A percentile compares a stretch with the other conserved stretches of the same genome.
These are phyloP conservation scores for Candolleomyces efflorescens DNA, from an alignment of 768 basidiomycete species.

Conservation along the genomic window DNA sequence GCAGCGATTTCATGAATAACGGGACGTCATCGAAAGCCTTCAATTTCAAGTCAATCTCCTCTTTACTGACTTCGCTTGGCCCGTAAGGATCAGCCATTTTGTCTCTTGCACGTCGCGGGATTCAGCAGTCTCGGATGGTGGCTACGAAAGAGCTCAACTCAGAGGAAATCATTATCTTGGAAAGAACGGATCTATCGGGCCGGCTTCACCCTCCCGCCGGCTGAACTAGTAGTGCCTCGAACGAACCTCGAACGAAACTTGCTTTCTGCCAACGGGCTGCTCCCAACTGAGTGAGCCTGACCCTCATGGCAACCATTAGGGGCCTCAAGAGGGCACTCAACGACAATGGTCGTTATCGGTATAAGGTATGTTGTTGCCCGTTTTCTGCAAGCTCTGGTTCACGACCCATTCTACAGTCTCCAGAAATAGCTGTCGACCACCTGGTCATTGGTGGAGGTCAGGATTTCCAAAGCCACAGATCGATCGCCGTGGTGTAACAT, in stretches of 20 bases:
- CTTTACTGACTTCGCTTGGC: conserved; percentile 19
- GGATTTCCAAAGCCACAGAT: background rate
- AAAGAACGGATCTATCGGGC: conserved; percentile 1
- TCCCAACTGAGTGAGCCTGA: background rate
- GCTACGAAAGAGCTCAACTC: too few relatives aligned
- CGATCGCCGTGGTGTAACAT: background rate
- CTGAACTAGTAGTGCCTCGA: background rate
- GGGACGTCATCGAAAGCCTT: conserved; percentile 63
- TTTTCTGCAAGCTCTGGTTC: background rate
- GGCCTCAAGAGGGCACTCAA: conserved; percentile 62
- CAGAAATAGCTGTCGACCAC: conserved; percentile 75
- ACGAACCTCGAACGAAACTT: background rate
- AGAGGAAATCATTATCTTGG: too few relatives aligned
- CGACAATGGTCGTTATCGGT: conserved; percentile 50
- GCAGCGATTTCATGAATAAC: conserved; percentile 90
- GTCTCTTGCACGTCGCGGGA: too few relatives aligned
- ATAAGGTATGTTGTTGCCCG: conserved; percentile 43
- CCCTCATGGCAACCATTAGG: conserved; percentile 33
- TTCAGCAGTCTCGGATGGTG: too few relatives aligned
- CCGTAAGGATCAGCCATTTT: conserved; percentile 25
- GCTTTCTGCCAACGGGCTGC: background rate
- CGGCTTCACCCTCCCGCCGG: background rate
- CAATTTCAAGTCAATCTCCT: conserved; percentile 35
- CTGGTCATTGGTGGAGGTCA: conserved; percentile 85
- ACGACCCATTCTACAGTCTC: conserved; percentile 34